Percentiles rank a stretch among this genome's conserved stretches.
Conservation (phyloP, 108 stramenopile species). For the Seminavis robusta region DNA sequence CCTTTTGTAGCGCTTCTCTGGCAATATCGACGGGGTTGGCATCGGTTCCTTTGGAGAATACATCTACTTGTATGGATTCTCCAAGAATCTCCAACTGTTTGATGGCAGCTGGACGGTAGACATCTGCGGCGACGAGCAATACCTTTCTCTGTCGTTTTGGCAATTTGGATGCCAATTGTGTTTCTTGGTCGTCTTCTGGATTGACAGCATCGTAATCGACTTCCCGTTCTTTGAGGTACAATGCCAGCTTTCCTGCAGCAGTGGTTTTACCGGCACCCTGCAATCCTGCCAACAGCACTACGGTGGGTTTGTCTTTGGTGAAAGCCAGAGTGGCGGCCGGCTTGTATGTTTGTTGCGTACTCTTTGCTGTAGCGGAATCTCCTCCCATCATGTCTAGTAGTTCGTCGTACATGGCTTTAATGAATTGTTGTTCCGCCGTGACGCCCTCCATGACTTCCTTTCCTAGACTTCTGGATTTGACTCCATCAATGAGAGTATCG, state of each 20-base stretch:
- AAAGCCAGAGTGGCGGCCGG: constrained; percentile 67
- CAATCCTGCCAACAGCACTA: constrained; percentile 91
- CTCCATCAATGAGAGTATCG: constrained; percentile 85
- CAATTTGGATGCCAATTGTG: constrained; percentile 46
- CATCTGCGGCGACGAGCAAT: constrained; percentile 90
- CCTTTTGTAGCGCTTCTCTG: constrained; percentile 64
- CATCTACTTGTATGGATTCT: constrained; percentile 73
- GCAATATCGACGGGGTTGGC: constrained; percentile 92
- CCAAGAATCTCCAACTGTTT: constrained; percentile 90
- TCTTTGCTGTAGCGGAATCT: constrained; percentile 9
- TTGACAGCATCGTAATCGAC: constrained; percentile 56
- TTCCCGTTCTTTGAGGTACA: constrained; percentile 82
- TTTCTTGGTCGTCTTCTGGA: constrained; percentile 37
- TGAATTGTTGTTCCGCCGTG: constrained; percentile 90
- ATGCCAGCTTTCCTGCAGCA: constrained; percentile 90
- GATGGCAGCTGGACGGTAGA: constrained; percentile 96
- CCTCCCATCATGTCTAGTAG: constrained; percentile 55
- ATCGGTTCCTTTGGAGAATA: constrained; percentile 76
- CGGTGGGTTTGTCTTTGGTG: constrained; percentile 58
- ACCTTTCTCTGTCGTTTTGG: constrained; percentile 79
- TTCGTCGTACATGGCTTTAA: constrained; percentile 96
- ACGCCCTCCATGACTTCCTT: constrained; percentile 80
- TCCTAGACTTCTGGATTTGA: constrained; percentile 82
- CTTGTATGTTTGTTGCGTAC: too few species aligned
- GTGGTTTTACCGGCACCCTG: constrained; percentile 98